These are phyloP conservation scores for Paracamarosporium sp. DNA, from an alignment of 2,329 filamentous ascomycete genomes.

Conservation along the genomic window DNA sequence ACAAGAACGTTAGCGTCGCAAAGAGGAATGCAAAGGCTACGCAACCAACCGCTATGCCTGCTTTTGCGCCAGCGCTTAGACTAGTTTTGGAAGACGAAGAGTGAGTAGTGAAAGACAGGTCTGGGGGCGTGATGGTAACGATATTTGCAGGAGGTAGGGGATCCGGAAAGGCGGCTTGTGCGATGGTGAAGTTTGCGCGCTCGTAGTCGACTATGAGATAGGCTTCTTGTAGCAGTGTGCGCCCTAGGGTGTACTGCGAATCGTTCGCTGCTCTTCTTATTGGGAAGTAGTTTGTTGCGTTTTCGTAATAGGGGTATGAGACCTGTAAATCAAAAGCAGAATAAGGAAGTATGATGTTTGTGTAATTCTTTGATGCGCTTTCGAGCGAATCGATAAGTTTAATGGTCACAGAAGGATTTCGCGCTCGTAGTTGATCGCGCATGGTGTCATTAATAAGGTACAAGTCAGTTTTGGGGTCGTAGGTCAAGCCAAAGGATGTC, in stretches of 20 bases:
- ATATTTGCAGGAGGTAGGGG: conserved; percentile 36
- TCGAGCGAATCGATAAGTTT: conserved; percentile 41
- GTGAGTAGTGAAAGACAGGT: conserved; percentile 2
- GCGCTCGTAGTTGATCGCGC: conserved; percentile 14
- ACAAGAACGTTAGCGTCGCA: conserved; percentile 26
- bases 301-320: conserved; percentile 63
- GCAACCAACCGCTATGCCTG: conserved; percentile 39
- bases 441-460: conserved; percentile 37
- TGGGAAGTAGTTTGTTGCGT: conserved; percentile 72
- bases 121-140: conserved; percentile 30
- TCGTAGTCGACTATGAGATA: conserved; percentile 58
- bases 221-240: conserved; percentile 73
- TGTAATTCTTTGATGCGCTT: conserved; percentile 41
- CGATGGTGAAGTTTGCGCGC: conserved; percentile 53
- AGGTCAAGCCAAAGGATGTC: conserved; percentile 43
- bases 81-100: conserved; percentile 8
- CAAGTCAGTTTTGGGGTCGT: conserved; percentile 34
- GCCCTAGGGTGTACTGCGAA: conserved; percentile 67
- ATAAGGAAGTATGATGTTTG: conserved; percentile 55
- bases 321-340: conserved; percentile 55
- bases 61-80: conserved; percentile 37
- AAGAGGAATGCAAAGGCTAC: conserved; percentile 24
- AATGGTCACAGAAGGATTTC: conserved; percentile 48
- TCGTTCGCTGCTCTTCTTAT: conserved; percentile 64
- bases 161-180: conserved; percentile 44